Percentiles rank a stretch among this genome's conserved stretches.
Conservation (phyloP, 1,139 yeast genomes). For the Yamadazyma diospyri region DNA sequence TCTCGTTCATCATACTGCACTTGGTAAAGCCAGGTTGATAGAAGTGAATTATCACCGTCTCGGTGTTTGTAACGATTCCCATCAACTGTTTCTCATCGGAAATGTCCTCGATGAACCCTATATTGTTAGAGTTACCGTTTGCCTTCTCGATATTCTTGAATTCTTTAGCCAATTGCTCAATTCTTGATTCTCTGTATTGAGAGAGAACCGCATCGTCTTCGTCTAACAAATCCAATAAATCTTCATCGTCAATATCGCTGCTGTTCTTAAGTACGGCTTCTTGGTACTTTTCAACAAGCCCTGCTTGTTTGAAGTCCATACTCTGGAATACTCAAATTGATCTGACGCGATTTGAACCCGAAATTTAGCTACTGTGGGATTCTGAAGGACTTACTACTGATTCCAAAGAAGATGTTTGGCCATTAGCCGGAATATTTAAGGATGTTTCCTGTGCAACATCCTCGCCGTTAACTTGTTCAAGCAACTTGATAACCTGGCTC, state of each 20-base stretch:
- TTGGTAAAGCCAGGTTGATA: conserved; percentile 58
- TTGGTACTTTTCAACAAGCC: conserved; percentile 40
- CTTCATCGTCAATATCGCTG: conserved; percentile 30
- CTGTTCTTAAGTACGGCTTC: conserved; percentile 26
- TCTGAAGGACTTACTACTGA: too few species aligned
- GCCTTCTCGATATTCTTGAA: conserved; percentile 37
- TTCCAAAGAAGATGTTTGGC: too few species aligned
- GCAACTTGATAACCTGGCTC: conserved; percentile 7
- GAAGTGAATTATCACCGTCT: conserved; percentile 58
- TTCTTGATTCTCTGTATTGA: conserved; percentile 46
- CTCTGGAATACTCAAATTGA: too few species aligned
- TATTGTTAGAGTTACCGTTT: conserved; percentile 29
- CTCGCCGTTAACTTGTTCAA: conserved; percentile 6
- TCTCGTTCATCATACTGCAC: conserved; percentile 57
- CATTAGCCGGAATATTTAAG: too few species aligned
- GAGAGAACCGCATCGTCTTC: conserved; percentile 28
- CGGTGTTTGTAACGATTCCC: conserved; percentile 42
- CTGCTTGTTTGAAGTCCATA: conserved; percentile 30
- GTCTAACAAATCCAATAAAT: conserved; percentile 33
- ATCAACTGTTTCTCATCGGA: conserved; percentile 55
- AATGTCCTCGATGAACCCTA: conserved; percentile 40
- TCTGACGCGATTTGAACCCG: too few species aligned
- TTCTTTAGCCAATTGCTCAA: conserved; percentile 46
- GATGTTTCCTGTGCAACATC: too few species aligned
- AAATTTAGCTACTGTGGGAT: too few species aligned